These are phyloP conservation scores for Allium fistulosum DNA, from an alignment of 106 monocot species.

Conservation along the genomic window DNA sequence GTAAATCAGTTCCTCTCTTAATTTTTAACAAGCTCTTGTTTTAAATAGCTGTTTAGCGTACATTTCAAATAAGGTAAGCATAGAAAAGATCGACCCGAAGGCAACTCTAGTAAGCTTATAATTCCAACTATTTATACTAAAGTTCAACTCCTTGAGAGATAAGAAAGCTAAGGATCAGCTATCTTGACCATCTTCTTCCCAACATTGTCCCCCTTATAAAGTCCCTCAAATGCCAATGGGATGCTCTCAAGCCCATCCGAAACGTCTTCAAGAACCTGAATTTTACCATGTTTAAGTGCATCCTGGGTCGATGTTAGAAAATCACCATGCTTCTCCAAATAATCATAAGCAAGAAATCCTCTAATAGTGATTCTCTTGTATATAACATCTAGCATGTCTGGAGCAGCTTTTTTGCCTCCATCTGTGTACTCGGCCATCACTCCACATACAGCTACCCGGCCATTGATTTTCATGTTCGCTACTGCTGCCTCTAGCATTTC, in stretches of 20 bases:
- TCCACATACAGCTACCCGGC: conserved; percentile 36
- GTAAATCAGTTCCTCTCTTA: too few relatives aligned
- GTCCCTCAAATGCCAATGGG: conserved; percentile 27
- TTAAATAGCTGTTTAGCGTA: too few relatives aligned
- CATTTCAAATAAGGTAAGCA: too few relatives aligned
- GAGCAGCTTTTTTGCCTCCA: conserved; percentile 5
- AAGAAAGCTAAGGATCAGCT: conserved; percentile 1
- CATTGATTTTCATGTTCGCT: conserved; percentile 34
- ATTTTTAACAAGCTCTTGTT: too few relatives aligned
- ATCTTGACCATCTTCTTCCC: conserved; percentile 36
- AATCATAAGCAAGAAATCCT: conserved; percentile 32
- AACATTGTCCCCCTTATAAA: conserved; percentile 36
- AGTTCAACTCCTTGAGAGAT: too few relatives aligned
- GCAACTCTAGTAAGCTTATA: too few relatives aligned
- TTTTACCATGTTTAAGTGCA: conserved; percentile 18
- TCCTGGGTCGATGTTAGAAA: conserved; percentile 13
- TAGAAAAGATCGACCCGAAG: too few relatives aligned
- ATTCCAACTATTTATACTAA: too few relatives aligned
- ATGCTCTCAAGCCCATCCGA: conserved; percentile 33
- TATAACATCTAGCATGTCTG: conserved; percentile 25
- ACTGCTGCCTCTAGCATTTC: conserved; percentile 36
- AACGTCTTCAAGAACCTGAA: conserved; percentile 38
- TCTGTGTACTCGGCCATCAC: conserved; percentile 33
- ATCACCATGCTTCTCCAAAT: conserved; percentile 3
- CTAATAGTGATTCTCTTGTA: conserved; percentile 31